Evolutionary conservation across 2,329 filamentous ascomycete species (phyloP), one percentile per base, ranked within the genome.

Genomic region (Karstenula rhodostoma): DNA sequence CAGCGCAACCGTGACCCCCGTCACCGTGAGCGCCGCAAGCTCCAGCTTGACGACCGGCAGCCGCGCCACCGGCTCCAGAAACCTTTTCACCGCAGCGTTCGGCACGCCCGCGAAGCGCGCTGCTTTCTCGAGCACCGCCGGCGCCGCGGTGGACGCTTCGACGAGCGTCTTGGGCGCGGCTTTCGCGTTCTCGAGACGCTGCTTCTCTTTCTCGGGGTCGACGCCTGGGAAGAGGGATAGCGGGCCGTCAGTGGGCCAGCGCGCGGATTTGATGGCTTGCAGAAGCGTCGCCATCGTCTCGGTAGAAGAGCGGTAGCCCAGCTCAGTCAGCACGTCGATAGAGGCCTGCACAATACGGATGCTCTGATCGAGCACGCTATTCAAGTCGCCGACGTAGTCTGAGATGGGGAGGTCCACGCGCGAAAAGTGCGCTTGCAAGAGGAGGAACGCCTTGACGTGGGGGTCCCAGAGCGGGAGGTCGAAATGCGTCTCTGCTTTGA

Each of bases 401-500:
- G 92, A 90, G 59, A 99, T 97, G 3, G 96, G 96, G 3, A 99
- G 87, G 57, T 94, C 89, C 67, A 98, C 90, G 59, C 94, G 90
- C 22, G 91, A 93, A 87, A 99, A 96, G 79, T 97, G 93, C 0
- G 95, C 93, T 78, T 99, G 96, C 0, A 99, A 85, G 1, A 99
- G 85, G 40, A 99, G 82, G 81, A 97, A 98, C 0, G 95, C 89
- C 78, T 99, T 99, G 73, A 98, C 93, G 74, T 99, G 95, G 0
- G 95, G 95, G 80, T 99, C 95, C 95, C 95, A 99, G 89, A 99
- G 91, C 1, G 94, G 94, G 43, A 97, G 81, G 10, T 88, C 89
- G 68, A 89, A 84, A 19, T 80, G 77, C 19, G 80, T 77, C 19
- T 88, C 85, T 5, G 85, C 86, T 32, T 84, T 79, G 55, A 95